Conservation (phyloP, 768 basidiomycete genomes). For the Xanthoconium purpureum region DNA sequence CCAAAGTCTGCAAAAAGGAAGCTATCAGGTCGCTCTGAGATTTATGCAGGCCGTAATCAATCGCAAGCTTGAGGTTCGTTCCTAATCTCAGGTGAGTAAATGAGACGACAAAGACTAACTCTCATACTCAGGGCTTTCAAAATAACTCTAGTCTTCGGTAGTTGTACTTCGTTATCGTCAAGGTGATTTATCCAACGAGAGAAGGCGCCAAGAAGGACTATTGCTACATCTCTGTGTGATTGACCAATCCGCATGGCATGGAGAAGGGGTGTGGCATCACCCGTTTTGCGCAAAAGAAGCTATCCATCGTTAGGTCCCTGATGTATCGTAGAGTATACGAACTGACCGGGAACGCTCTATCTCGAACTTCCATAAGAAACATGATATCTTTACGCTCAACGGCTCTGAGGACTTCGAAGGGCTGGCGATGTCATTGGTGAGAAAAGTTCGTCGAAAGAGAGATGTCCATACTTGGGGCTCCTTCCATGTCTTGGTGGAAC, state of each 20-base stretch:
- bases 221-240: slow-evolving; percentile 78
- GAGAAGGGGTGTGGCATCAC: slow-evolving; percentile 83
- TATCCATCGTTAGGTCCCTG: slow-evolving; percentile 25
- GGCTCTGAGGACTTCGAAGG: slow-evolving; percentile 74
- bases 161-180: slow-evolving; percentile 71
- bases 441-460: background rate
- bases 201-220: slow-evolving; percentile 84
- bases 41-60: slow-evolving; percentile 80
- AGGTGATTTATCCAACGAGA: slow-evolving; percentile 90
- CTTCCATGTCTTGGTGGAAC: slow-evolving; percentile 38
- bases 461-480: slow-evolving; percentile 47
- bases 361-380: slow-evolving; percentile 80
- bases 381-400: slow-evolving; percentile 82
- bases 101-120: slow-evolving; percentile 69
- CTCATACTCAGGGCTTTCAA: slow-evolving; percentile 76
- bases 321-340: background rate
- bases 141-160: slow-evolving; percentile 64
- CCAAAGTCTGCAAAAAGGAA: slow-evolving; percentile 88
- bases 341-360: slow-evolving; percentile 75
- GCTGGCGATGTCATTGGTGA: slow-evolving; percentile 28
- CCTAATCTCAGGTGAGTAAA: slow-evolving; percentile 68
- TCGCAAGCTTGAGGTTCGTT: slow-evolving; percentile 86
- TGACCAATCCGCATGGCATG: slow-evolving; percentile 84
- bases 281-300: slow-evolving; percentile 81
- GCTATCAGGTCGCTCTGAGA: slow-evolving; percentile 83